A percentile compares a stretch with the other conserved stretches of the same genome.
phyloP scores from a whole-genome alignment of 2,329 filamentous ascomycete species.

The Pyrenochaeta sp. region DNA sequence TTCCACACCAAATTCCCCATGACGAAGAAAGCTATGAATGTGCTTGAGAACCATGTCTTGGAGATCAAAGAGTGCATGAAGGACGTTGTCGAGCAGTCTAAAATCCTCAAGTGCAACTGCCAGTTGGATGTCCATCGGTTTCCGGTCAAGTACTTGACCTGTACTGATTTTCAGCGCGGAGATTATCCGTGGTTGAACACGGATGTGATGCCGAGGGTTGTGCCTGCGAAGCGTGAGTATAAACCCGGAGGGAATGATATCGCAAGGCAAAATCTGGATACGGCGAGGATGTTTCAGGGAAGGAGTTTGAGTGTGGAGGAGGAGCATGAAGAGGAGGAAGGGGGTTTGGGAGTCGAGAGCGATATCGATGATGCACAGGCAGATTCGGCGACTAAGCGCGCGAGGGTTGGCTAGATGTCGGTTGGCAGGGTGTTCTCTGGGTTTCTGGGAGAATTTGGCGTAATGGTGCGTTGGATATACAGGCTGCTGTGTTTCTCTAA shows the following conservation, averaged over 20 bases:
- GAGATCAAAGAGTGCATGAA: constrained; percentile 56
- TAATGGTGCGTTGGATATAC: background rate
- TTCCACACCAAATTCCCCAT: constrained; percentile 55
- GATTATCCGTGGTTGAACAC: constrained; percentile 53
- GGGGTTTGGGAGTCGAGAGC: constrained; percentile 12
- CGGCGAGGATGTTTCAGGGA: constrained; percentile 20
- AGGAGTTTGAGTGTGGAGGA: constrained; percentile 11
- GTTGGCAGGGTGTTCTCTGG: background rate
- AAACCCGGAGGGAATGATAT: constrained; percentile 41
- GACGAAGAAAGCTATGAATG: constrained; percentile 53
- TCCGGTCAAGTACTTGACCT: constrained; percentile 56
- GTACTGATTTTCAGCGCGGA: constrained; percentile 49
- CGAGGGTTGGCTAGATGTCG: background rate
- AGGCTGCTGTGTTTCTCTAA: background rate
- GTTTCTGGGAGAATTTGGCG: background rate
- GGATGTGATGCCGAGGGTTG: constrained; percentile 6
- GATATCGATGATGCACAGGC: constrained; percentile 17
- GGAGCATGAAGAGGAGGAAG: constrained; percentile 6
- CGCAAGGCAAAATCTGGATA: constrained; percentile 32
- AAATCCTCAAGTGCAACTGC: constrained; percentile 52
- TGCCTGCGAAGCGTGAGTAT: constrained; percentile 25
- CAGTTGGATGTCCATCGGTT: constrained; percentile 50
- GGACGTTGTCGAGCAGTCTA: constrained; percentile 44
- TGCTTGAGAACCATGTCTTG: constrained; percentile 51
- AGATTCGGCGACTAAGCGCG: constrained; percentile 7